phyloP scores from a whole-genome alignment of 2,329 filamentous ascomycete genomes.

The Colletotrichum zoysiae region DNA sequence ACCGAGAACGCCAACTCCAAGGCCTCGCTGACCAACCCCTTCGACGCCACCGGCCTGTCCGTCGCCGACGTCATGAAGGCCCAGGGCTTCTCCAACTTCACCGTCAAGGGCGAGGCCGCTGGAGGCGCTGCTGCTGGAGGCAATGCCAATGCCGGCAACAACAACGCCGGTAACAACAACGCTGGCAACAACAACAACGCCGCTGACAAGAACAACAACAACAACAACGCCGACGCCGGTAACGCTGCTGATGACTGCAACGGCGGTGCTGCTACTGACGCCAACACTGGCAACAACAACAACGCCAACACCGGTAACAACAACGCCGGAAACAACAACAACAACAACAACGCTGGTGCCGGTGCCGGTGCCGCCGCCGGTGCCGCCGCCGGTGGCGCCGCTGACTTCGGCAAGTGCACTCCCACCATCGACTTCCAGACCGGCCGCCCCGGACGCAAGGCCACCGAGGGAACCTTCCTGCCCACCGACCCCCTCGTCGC shows the following conservation, averaged over 20 bases:
- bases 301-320: conserved; percentile 26
- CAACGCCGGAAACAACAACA: conserved; percentile 44
- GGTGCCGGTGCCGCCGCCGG: too few relatives aligned
- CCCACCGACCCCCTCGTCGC: conserved; percentile 67
- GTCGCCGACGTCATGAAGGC: conserved; percentile 73
- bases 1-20: conserved; percentile 71
- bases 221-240: conserved; percentile 3
- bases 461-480: conserved; percentile 69
- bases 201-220: too few relatives aligned
- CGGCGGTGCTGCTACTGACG: conserved; percentile 29
- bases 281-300: not conserved
- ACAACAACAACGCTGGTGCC: conserved; percentile 44
- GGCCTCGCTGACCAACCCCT: conserved; percentile 64
- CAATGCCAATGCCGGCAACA: conserved; percentile 1
- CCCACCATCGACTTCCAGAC: conserved; percentile 69
- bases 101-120: conserved; percentile 55
- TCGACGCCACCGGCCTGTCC: conserved; percentile 71
- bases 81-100: conserved; percentile 74
- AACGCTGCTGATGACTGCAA: conserved; percentile 18
- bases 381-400: conserved; percentile 46
- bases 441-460: conserved; percentile 63
- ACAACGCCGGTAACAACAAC: not conserved
- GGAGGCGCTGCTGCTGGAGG: conserved; percentile 37
- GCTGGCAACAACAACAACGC: too few relatives aligned
- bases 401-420: conserved; percentile 63